A percentile compares a stretch with the other conserved stretches of the same genome.
Conservation (phyloP, 805 yeast genomes). For the Yarrowia sp. region DNA sequence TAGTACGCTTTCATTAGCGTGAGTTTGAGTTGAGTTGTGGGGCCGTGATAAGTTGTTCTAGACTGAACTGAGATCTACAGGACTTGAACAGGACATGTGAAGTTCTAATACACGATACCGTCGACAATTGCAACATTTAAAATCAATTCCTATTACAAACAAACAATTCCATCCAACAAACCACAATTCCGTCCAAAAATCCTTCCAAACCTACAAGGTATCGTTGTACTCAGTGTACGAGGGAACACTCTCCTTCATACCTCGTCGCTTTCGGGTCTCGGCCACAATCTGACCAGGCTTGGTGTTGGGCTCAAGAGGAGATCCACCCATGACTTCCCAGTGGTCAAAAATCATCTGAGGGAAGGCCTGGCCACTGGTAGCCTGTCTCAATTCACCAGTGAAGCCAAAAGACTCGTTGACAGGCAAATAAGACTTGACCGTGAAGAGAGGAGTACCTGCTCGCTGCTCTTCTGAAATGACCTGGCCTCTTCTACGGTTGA, state of each 20-base stretch:
- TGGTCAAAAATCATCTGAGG: conserved; percentile 99
- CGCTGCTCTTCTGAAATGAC: conserved; percentile 99
- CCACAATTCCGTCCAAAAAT: background rate
- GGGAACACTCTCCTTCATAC: conserved; percentile 95
- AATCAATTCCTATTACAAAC: background rate
- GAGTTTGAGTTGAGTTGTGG: background rate
- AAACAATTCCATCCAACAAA: background rate
- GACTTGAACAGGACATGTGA: no score
- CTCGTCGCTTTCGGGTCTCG: conserved; percentile 87
- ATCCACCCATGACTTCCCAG: conserved; percentile 89
- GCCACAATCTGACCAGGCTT: conserved; percentile 64
- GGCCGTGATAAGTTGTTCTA: background rate
- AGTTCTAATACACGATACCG: no score
- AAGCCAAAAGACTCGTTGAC: conserved; percentile 99
- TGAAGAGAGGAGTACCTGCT: conserved; percentile 99
- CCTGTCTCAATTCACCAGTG: conserved; percentile 99
- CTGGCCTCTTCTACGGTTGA: conserved; percentile 76
- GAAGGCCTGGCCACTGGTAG: conserved; percentile 99
- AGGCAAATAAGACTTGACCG: conserved; percentile 99
- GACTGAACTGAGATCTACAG: no score
- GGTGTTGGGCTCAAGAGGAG: conserved; percentile 81
- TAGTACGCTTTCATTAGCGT: background rate
- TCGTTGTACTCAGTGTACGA: conserved; percentile 89
- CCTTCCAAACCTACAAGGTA: background rate
- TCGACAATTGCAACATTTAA: no score